Evolutionary conservation across 352 stramenopile genomes (phyloP), one percentile per base, ranked within the genome.

Genomic region (Phytophthora nicotianae): DNA sequence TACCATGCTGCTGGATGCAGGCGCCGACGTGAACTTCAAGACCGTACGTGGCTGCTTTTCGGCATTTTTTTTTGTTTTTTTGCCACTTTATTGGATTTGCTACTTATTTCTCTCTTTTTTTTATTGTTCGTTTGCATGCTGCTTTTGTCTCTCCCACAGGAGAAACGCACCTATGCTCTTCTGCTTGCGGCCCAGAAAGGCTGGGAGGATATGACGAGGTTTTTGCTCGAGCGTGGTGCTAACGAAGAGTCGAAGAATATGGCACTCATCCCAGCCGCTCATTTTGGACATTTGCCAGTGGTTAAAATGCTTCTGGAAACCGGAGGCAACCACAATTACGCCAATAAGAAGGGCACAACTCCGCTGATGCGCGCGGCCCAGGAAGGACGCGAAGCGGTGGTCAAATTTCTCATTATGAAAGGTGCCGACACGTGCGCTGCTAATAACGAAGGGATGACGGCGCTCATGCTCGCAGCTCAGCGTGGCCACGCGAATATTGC

Each of bases 381-480:
- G 60, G 88, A 96, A 75, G 88, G 88, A 14, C 79, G 86, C 9
- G 86, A 88, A 16, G 81, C 74, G 8, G 88, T 96, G 9, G 88
- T 96, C 16, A 68, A 76, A 45, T 92, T 89, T 23, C 65, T 96
- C n/a, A 86, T 96, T 17, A 67, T 75, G 14, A 81, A 83, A 60
- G 72, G 82, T 2, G 85, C 81, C 7, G 70, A 93, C 27, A 79
- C 86, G 14, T 93, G 81, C 43, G 83, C 84, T 4, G 75, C 85
- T 2, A 96, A 96, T 37, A 95, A 93, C 49, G 88, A 96, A 79
- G 86, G 86, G 24, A 96, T 96, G 88, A 96, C 88, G 26, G 85
- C 88, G 20, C 59, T 96, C 10, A 96, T 96, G 88, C 62, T 96
- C 9, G 88, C 88, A 23, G 83, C 88, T 1, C 88, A 96, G 65